phyloP scores from a whole-genome alignment of 441 rosid genomes.

The Populus hybrid region DNA sequence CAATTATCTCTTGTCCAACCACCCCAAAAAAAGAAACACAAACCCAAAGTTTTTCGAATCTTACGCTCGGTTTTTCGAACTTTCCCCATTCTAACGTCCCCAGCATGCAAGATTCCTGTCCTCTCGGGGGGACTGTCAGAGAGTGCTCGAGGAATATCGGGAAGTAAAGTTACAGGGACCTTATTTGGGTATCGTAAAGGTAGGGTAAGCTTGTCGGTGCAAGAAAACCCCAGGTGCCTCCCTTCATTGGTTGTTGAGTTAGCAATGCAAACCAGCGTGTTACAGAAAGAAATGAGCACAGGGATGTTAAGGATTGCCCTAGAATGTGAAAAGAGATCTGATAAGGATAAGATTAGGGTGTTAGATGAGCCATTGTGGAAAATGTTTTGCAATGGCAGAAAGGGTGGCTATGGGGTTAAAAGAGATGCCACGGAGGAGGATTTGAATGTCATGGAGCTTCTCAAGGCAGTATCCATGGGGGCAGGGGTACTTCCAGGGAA shows the following conservation, averaged over 20 bases:
- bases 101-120: constrained; percentile 54
- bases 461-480: constrained; percentile 75
- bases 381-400: constrained; percentile 83
- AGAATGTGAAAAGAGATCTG: constrained; percentile 69
- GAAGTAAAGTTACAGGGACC: constrained; percentile 42
- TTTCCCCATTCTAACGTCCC: constrained; percentile 60
- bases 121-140: constrained; percentile 48
- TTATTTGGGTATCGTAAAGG: constrained; percentile 62
- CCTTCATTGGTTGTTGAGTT: constrained; percentile 48
- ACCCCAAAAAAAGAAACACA: constrained; percentile 43
- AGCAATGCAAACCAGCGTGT: constrained; percentile 39
- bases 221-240: constrained; percentile 44
- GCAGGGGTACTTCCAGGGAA: constrained; percentile 71
- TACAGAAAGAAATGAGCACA: constrained; percentile 47
- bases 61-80: constrained; percentile 79
- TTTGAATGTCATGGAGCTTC: constrained; percentile 65
- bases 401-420: constrained; percentile 59
- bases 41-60: constrained; percentile 51
- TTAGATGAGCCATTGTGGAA: constrained; percentile 79
- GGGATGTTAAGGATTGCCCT: constrained; percentile 85
- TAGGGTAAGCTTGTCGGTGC: constrained; percentile 52
- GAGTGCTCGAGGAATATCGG: constrained; percentile 24
- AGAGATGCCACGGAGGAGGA: constrained; percentile 73
- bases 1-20: constrained; percentile 60
- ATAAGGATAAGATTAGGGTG: constrained; percentile 46